Evolutionary conservation across 371 early-diverging fungal genomes (phyloP).

Genomic region (Syncephalis plumigaleata): DNA sequence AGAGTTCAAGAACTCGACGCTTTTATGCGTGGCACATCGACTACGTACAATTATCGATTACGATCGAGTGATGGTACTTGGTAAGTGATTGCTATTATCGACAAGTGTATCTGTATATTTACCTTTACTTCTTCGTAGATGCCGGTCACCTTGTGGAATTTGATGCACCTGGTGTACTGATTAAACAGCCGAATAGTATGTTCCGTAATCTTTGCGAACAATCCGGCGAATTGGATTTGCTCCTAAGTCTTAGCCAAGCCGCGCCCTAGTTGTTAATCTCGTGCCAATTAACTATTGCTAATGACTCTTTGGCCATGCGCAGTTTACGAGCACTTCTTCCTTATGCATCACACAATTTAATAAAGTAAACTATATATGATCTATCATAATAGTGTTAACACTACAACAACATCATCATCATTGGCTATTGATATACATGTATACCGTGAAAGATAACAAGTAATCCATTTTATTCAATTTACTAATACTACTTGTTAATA

Average conservation of each 20-base stretch:
- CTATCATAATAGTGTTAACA: too few species aligned
- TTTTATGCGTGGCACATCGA: slow-evolving; percentile 46
- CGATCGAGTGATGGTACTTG: slow-evolving; percentile 56
- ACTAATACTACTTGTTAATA: too few species aligned
- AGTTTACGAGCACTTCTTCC: too few species aligned
- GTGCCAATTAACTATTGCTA: too few species aligned
- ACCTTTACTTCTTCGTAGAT: slow-evolving; percentile 2
- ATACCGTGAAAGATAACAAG: too few species aligned
- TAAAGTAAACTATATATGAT: too few species aligned
- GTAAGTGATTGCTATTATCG: slow-evolving; percentile 11
- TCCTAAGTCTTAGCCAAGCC: background rate
- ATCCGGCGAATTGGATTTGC: slow-evolving; percentile 33
- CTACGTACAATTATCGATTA: slow-evolving; percentile 64
- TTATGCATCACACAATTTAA: too few species aligned
- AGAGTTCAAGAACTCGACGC: slow-evolving; percentile 31
- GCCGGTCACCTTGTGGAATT: slow-evolving; percentile 42
- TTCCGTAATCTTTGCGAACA: slow-evolving; percentile 47
- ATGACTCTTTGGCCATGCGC: too few species aligned
- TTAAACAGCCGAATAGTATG: slow-evolving; percentile 16
- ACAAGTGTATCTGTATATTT: background rate
- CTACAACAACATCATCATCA: too few species aligned
- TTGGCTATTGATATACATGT: too few species aligned
- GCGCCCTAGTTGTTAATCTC: too few species aligned
- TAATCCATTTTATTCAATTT: too few species aligned
- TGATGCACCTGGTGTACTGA: slow-evolving; percentile 31